Percentiles rank a stretch among this genome's conserved stretches.
phyloP scores from a whole-genome alignment of 2,329 filamentous ascomycete species.

The Ophiocordyceps camponoti-floridani region DNA sequence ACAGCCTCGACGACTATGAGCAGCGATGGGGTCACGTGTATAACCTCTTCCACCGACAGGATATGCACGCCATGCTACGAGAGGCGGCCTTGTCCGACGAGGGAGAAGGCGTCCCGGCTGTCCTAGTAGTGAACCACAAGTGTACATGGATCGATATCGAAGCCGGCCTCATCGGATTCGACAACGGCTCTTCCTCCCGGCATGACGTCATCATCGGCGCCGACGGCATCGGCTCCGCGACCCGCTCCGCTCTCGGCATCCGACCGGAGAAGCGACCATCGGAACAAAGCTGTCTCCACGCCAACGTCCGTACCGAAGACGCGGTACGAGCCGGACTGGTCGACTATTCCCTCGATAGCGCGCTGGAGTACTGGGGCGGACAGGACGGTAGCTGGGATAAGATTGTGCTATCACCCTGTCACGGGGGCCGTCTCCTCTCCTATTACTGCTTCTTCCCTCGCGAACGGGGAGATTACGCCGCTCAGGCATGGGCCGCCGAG shows the following conservation, averaged over 20 bases:
- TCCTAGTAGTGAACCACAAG: slow-evolving; percentile 37
- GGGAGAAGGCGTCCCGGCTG: slow-evolving; percentile 34
- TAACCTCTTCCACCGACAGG: slow-evolving; percentile 52
- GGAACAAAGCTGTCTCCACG: slow-evolving; percentile 43
- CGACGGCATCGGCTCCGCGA: slow-evolving; percentile 49
- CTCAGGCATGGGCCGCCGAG: slow-evolving; percentile 39
- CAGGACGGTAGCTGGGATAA: slow-evolving; percentile 46
- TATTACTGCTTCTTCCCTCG: slow-evolving; percentile 54
- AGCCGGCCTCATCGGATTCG: slow-evolving; percentile 30
- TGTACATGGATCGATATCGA: slow-evolving; percentile 34
- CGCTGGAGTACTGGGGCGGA: slow-evolving; percentile 55
- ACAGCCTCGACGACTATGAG: slow-evolving; percentile 46
- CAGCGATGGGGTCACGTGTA: slow-evolving; percentile 45
- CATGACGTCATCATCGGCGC: slow-evolving; percentile 47
- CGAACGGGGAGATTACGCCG: slow-evolving; percentile 36
- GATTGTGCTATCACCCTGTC: slow-evolving; percentile 53
- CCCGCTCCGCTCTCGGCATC: slow-evolving; percentile 45
- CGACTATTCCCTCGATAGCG: slow-evolving; percentile 41
- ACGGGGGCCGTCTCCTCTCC: slow-evolving; percentile 43
- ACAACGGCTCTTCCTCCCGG: slow-evolving; percentile 26
- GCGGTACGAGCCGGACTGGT: slow-evolving; percentile 39
- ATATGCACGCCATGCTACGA: slow-evolving; percentile 52
- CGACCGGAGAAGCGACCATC: slow-evolving; percentile 39
- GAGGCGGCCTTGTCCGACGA: slow-evolving; percentile 34
- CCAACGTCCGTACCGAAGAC: slow-evolving; percentile 44